Evolutionary conservation across 2,329 filamentous ascomycete genomes (phyloP).

Genomic region (Phialemoniopsis sp.): DNA sequence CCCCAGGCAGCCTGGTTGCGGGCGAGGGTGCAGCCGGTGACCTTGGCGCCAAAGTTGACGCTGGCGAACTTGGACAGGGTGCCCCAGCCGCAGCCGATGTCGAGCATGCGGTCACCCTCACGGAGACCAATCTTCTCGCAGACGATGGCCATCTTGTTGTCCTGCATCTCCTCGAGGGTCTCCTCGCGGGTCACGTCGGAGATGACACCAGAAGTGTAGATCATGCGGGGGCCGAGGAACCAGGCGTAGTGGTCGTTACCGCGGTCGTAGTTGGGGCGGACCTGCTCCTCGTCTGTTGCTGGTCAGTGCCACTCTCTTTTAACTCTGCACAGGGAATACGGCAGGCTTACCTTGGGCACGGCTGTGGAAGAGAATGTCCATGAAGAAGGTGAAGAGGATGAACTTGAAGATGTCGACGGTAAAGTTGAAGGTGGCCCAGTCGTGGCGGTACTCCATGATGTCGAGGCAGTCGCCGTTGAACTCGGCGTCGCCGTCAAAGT

Average conservation of each 20-base stretch:
- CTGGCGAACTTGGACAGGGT: slow-evolving; percentile 92
- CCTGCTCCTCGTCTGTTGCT: slow-evolving; percentile 79
- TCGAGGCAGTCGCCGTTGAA: slow-evolving; percentile 94
- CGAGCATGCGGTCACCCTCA: slow-evolving; percentile 77
- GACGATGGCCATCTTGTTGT: slow-evolving; percentile 93
- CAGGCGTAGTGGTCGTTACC: slow-evolving; percentile 98
- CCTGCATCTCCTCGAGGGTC: slow-evolving; percentile 89
- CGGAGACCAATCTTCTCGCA: slow-evolving; percentile 92
- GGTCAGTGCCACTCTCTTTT: neutral
- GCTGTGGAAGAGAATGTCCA: slow-evolving; percentile 89
- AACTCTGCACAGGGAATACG: neutral
- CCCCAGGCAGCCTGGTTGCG: slow-evolving; percentile 97
- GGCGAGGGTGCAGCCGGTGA: slow-evolving; percentile 87
- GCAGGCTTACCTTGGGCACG: slow-evolving; percentile 69
- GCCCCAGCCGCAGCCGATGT: slow-evolving; percentile 98
- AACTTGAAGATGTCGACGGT: slow-evolving; percentile 81
- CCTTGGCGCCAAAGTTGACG: slow-evolving; percentile 80
- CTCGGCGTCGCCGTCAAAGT: slow-evolving; percentile 91
- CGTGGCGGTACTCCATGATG: slow-evolving; percentile 87
- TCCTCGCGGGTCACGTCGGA: slow-evolving; percentile 85
- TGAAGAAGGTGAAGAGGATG: slow-evolving; percentile 83
- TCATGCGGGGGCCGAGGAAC: slow-evolving; percentile 98
- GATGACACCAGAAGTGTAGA: slow-evolving; percentile 95
- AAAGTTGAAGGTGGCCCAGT: slow-evolving; percentile 95
- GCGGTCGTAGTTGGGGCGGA: slow-evolving; percentile 95